Conservation (phyloP, 371 early-diverging fungal species). For the Mucor racemosus region DNA sequence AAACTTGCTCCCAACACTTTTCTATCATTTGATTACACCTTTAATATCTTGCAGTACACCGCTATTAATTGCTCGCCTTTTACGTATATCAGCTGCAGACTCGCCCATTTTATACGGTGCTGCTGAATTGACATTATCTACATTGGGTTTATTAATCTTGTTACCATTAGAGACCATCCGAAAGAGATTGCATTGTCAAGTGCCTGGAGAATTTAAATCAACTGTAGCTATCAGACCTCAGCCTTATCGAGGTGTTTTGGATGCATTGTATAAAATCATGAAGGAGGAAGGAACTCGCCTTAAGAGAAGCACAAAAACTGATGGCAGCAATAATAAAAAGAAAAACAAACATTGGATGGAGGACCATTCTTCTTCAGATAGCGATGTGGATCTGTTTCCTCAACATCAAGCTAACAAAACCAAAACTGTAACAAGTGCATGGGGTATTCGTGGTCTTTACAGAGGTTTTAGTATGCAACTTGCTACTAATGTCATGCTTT, state of each 20-base stretch:
- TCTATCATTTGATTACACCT: conserved; percentile 76
- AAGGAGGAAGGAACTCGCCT: conserved; percentile 82
- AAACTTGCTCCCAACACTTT: conserved; percentile 74
- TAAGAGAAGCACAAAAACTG: conserved; percentile 16
- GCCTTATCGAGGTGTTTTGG: conserved; percentile 86
- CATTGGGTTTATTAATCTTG: conserved; percentile 72
- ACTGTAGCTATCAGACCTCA: conserved; percentile 74
- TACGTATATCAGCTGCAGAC: conserved; percentile 65
- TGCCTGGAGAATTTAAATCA: conserved; percentile 66
- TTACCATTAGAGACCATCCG: conserved; percentile 90
- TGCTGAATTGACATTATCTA: conserved; percentile 66
- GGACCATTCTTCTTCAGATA: conserved; percentile 15
- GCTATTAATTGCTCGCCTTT: conserved; percentile 70
- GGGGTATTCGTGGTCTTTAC: conserved; percentile 78
- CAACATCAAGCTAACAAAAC: background rate
- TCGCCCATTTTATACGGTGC: conserved; percentile 70
- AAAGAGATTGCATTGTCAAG: conserved; percentile 82
- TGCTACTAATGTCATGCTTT: conserved; percentile 62
- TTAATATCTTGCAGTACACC: conserved; percentile 71
- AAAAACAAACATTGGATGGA: background rate
- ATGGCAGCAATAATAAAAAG: conserved; percentile 19
- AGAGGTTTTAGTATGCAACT: conserved; percentile 78
- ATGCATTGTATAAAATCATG: conserved; percentile 80
- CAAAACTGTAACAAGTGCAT: conserved; percentile 42
- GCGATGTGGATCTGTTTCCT: conserved; percentile 27